These are phyloP conservation scores for Starmerella vitae DNA, from an alignment of 805 yeast genomes.

Conservation along the genomic window DNA sequence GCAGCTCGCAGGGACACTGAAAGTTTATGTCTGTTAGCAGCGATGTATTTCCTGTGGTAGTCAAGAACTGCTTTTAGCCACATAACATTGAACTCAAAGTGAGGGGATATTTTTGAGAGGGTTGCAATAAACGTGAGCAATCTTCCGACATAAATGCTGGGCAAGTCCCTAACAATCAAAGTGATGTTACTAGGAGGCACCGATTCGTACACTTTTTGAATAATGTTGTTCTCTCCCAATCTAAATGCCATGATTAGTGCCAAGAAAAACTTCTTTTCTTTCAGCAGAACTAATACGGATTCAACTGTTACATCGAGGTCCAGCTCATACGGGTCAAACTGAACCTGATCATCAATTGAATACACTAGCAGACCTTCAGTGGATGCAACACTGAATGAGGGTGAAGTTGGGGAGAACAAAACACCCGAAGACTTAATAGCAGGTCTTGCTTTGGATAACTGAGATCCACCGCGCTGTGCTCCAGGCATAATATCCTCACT, in stretches of 20 bases:
- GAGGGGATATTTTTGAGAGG: constrained; percentile 57
- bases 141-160: constrained; percentile 59
- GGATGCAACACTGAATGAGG: constrained; percentile 85
- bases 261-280: constrained; percentile 49
- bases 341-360: constrained; percentile 54
- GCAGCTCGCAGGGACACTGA: constrained; percentile 52
- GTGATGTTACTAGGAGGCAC: constrained; percentile 59
- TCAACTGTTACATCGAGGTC: constrained; percentile 87
- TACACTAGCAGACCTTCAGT: constrained; percentile 83
- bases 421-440: constrained; percentile 70
- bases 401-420: constrained; percentile 77
- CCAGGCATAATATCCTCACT: constrained; percentile 69
- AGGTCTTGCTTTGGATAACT: constrained; percentile 53
- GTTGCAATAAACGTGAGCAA: constrained; percentile 55
- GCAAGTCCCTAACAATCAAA: constrained; percentile 55
- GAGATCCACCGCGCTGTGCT: constrained; percentile 68
- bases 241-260: constrained; percentile 90
- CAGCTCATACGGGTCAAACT: constrained; percentile 87
- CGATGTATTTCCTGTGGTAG: constrained; percentile 65
- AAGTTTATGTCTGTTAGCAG: constrained; percentile 46
- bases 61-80: constrained; percentile 66
- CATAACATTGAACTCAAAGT: constrained; percentile 65
- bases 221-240: constrained; percentile 64
- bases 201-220: constrained; percentile 58
- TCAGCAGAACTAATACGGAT: constrained; percentile 46